These are phyloP conservation scores for Pelargonium fulgidum DNA, from an alignment of 441 rosid species.

Conservation along the genomic window DNA sequence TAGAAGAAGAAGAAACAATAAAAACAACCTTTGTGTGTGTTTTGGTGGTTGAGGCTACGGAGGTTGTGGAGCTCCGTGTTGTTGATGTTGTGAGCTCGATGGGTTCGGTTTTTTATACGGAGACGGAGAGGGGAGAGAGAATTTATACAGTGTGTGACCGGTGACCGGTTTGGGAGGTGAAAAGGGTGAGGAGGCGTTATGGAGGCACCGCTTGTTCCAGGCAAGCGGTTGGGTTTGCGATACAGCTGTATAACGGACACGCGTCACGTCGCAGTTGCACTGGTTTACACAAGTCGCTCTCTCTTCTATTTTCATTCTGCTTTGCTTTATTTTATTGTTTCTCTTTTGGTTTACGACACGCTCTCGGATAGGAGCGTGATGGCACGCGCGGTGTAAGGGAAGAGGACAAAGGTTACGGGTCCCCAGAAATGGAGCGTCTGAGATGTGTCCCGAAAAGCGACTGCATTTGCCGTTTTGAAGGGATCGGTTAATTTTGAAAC, in stretches of 20 bases:
- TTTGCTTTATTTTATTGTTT: no score
- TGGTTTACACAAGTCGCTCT: not conserved
- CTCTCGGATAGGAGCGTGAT: no score
- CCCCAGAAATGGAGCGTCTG: no score
- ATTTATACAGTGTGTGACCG: not conserved
- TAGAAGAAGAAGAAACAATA: no score
- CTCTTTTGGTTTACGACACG: no score
- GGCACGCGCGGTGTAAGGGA: no score
- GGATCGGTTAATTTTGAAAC: no score
- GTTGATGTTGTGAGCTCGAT: no score
- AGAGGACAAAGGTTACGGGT: no score
- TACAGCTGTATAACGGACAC: conserved; percentile 5
- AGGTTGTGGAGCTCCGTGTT: no score
- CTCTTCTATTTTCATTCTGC: not conserved
- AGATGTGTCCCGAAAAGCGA: no score
- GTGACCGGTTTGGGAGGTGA: not conserved
- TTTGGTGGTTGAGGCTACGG: not conserved
- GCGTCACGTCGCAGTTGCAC: not conserved
- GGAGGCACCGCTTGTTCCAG: not conserved
- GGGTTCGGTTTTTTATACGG: not conserved
- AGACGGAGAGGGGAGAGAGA: not conserved
- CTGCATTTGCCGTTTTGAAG: no score
- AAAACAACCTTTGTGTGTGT: not conserved
- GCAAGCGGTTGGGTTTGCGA: conserved; percentile 5
- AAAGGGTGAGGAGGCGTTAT: not conserved